Evolutionary conservation across 495 filamentous ascomycete species (phyloP), one percentile per base, ranked within the genome.

Genomic region (Tuber brumale): DNA sequence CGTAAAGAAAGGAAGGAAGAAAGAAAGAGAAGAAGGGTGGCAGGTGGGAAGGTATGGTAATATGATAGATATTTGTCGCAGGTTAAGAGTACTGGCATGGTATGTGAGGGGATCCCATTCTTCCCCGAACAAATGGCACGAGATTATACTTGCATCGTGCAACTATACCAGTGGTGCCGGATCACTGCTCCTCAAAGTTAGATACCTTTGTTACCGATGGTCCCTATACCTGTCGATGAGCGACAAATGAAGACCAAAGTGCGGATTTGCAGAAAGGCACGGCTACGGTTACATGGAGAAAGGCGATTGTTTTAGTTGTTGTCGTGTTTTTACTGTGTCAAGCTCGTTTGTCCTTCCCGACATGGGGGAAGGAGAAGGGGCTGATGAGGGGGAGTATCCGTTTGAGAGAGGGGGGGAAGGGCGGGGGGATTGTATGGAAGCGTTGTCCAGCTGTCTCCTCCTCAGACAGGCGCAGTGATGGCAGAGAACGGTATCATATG

Each of bases 241-340:
- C 71, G 73, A 31, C 27, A 51, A 14, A 72, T 27, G 21, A 42
- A 45, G 57, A 16, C 57, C 57, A 66, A 66, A 27, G 57, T 31
- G 57, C 27, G 57, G 27, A 31, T 66, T 57, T 16, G 12, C 10
- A 66, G 14, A 66, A 66, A 31, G n/a, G 3, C 23, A 57, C 3
- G 6, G 57, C 16, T 66, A 35, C 42, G 45, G 43, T 18, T 45
- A 16, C 10, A 31, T 14, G 35, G 41, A 46, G 39, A 23, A 31
- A 44, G 61, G 74, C 51, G 31, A 46, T 77, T 79, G 77, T 78
- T 78, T 78, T 76, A 73, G 44, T 77, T 77, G 77, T 48, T 79
- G 77, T 77, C 77, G 42, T 77, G 75, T 77, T 77, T 78, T 66
- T 66, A 27, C 73, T 71, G 35, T 70, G 61, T 21, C 48, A 42